phyloP scores from a whole-genome alignment of 352 stramenopile species.

The Pythium oligandrum region DNA sequence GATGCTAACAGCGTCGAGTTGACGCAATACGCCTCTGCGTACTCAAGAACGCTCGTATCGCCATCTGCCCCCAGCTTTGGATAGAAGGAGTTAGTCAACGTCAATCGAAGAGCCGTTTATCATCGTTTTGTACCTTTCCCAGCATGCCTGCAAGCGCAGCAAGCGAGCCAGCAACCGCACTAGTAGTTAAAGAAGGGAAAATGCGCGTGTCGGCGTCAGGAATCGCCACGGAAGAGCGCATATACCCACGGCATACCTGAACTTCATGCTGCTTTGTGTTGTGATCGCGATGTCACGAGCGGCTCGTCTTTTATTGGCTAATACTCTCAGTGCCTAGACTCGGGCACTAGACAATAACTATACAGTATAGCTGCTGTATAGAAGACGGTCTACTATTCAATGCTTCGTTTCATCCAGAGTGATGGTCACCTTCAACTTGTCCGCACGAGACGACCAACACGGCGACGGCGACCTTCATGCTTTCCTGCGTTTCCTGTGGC shows the following conservation, averaged over 20 bases:
- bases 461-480: not conserved
- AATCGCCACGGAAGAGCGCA: too few relatives aligned
- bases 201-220: too few relatives aligned
- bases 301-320: too few relatives aligned
- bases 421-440: too few relatives aligned
- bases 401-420: too few relatives aligned
- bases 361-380: too few relatives aligned
- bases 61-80: slow-evolving; percentile 32
- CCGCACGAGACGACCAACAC: too few relatives aligned
- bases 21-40: slow-evolving; percentile 13
- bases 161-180: slow-evolving; percentile 51
- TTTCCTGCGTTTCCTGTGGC: slow-evolving; percentile 9
- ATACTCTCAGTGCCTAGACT: too few relatives aligned
- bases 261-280: slow-evolving; percentile 13
- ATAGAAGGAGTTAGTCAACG: not conserved
- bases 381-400: too few relatives aligned
- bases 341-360: too few relatives aligned
- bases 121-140: slow-evolving; percentile 31
- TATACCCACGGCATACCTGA: slow-evolving; percentile 6
- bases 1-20: not conserved
- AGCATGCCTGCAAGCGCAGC: slow-evolving; percentile 48
- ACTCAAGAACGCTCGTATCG: slow-evolving; percentile 19
- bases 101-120: not conserved
- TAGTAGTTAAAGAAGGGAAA: slow-evolving; percentile 6
- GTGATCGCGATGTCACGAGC: not conserved